phyloP scores from a whole-genome alignment of 768 basidiomycete species.

The Phanerochaete sordida region DNA sequence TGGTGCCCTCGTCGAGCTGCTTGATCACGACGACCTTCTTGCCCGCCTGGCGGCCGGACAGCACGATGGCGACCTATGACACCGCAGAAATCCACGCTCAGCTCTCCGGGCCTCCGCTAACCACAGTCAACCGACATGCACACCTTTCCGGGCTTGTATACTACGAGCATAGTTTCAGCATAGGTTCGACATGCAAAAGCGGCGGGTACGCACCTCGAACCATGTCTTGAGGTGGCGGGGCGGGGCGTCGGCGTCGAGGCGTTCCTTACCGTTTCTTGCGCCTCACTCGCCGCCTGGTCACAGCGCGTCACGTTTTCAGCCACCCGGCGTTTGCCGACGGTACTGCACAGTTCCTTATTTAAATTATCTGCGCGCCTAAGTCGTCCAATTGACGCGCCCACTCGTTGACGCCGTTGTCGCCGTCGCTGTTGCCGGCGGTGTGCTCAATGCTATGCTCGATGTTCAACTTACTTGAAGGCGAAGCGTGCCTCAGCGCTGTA shows the following conservation, averaged over 20 bases:
- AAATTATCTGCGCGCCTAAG: neutral
- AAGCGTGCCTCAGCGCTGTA: no score
- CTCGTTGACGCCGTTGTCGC: neutral
- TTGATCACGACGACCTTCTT: constrained; percentile 99
- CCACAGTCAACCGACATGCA: neutral
- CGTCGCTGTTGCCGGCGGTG: no score
- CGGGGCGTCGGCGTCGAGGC: constrained; percentile 29
- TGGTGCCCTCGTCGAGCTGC: constrained; percentile 95
- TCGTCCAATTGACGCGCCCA: neutral
- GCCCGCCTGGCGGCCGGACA: constrained; percentile 98
- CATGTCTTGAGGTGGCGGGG: constrained; percentile 35
- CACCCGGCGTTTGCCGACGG: constrained; percentile 32
- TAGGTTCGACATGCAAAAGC: neutral
- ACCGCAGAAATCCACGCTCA: constrained; percentile 2
- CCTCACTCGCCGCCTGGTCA: constrained; percentile 3
- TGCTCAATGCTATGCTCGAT: no score
- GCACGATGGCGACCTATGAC: constrained; percentile 85
- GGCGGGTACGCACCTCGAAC: constrained; percentile 33
- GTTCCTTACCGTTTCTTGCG: constrained; percentile 19
- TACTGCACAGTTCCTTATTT: constrained; percentile 24
- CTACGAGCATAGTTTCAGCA: constrained; percentile 36
- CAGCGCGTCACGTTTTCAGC: constrained; percentile 21
- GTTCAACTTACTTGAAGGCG: no score
- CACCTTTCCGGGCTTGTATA: constrained; percentile 96
- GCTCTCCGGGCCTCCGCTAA: neutral